Evolutionary conservation across 75 land plant species (phyloP).

Genomic region (Azolla pinnata): DNA sequence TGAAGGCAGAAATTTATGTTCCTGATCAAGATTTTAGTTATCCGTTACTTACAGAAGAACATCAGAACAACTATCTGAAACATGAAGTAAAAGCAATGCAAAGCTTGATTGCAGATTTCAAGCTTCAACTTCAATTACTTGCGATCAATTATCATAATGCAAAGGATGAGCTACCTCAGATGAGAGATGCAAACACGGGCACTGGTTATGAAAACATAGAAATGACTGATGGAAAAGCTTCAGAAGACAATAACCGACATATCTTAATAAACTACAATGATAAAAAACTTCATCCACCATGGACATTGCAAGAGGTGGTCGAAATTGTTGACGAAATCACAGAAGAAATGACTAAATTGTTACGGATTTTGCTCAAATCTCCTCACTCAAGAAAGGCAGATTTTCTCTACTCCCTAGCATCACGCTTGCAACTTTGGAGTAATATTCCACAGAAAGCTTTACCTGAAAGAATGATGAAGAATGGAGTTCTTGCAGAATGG

Average conservation of each 20-base stretch:
- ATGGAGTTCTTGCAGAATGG: constrained; percentile 12
- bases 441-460: constrained; percentile 8
- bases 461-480: not conserved
- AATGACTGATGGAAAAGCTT: no score
- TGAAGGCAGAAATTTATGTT: not conserved
- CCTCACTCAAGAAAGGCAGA: not conserved
- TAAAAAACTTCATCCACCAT: not conserved
- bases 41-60: not conserved
- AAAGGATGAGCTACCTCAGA: not conserved
- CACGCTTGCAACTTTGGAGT: constrained; percentile 6
- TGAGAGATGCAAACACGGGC: not conserved
- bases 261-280: no score
- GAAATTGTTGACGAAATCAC: constrained; percentile 8
- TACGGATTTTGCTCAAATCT: constrained; percentile 1
- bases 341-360: constrained; percentile 14
- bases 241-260: no score
- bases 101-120: not conserved
- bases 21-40: not conserved
- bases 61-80: not conserved
- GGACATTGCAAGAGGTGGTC: constrained; percentile 7
- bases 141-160: not conserved
- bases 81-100: not conserved
- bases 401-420: not conserved
- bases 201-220: no score
- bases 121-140: not conserved